Conservation (phyloP, 352 stramenopile species). For the Globisporangium solare region DNA sequence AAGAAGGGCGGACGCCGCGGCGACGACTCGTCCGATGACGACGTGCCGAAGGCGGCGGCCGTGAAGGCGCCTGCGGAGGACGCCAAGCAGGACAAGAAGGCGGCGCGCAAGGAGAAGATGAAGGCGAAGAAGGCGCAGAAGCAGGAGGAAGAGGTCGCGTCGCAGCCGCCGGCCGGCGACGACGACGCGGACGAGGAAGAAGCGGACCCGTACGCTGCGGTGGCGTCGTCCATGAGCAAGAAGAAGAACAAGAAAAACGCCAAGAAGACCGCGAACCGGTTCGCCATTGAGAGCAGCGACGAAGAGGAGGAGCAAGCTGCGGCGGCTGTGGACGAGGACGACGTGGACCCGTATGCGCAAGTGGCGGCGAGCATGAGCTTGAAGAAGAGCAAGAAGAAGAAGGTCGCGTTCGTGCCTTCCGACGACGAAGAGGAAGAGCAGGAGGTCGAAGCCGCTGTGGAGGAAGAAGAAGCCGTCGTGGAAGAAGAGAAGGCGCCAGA, state of each 20-base stretch:
- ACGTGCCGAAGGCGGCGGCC: constrained; percentile 22
- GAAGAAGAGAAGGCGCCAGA: constrained; percentile 30
- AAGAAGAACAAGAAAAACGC: constrained; percentile 74
- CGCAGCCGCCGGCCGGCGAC: constrained; percentile 15
- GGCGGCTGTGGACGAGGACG: constrained; percentile 10
- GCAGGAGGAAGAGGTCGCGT: constrained; percentile 31
- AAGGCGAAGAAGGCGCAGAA: constrained; percentile 58
- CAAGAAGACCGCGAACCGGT: constrained; percentile 21
- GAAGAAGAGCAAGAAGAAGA: constrained; percentile 53
- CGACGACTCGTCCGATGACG: constrained; percentile 75
- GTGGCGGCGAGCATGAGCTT: constrained; percentile 32
- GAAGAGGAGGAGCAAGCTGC: constrained; percentile 31
- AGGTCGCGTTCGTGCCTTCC: constrained; percentile 33
- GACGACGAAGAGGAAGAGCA: constrained; percentile 48
- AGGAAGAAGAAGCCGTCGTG: constrained; percentile 18
- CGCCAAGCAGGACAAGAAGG: constrained; percentile 64
- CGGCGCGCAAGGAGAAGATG: constrained; percentile 74
- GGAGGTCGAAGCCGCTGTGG: constrained; percentile 26
- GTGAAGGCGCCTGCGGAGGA: constrained; percentile 20
- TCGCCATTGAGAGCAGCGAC: constrained; percentile 33
- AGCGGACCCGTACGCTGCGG: constrained; percentile 48
- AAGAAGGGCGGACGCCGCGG: constrained; percentile 73
- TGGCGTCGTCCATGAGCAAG: constrained; percentile 43
- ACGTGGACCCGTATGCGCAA: constrained; percentile 29
- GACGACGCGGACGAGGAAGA: constrained; percentile 27